phyloP scores from a whole-genome alignment of 441 rosid genomes.

The Pelargonium cotyledonis region DNA sequence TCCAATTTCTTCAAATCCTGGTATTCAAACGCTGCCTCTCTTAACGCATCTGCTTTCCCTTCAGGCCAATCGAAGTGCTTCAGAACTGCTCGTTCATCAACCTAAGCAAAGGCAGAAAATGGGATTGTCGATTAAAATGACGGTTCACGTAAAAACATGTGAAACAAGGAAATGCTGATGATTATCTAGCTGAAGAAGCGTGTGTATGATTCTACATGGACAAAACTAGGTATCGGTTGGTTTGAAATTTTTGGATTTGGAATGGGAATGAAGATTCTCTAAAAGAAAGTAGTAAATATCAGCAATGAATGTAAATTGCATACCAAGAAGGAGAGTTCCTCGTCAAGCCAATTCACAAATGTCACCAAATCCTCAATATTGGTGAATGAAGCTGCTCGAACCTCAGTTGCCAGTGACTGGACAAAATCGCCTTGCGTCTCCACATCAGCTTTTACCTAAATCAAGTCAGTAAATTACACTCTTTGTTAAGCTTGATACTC shows the following conservation, averaged over 20 bases:
- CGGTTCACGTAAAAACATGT: neutral
- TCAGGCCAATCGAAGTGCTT: conserved; percentile 99
- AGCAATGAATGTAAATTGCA: conserved; percentile 16
- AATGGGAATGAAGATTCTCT: too few species aligned
- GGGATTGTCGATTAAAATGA: neutral
- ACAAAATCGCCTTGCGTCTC: conserved; percentile 98
- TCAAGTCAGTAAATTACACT: conserved; percentile 17
- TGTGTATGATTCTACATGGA: too few species aligned
- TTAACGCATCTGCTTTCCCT: conserved; percentile 89
- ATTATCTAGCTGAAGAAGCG: neutral
- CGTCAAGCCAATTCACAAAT: conserved; percentile 98
- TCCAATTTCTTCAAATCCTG: conserved; percentile 86
- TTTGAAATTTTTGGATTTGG: too few species aligned
- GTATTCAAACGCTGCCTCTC: conserved; percentile 95
- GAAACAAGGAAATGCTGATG: neutral
- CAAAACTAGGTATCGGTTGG: too few species aligned
- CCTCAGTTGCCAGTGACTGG: conserved; percentile 82
- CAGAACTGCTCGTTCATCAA: conserved; percentile 93
- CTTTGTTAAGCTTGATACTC: conserved; percentile 13
- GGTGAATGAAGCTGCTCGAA: conserved; percentile 74
- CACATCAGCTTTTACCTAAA: conserved; percentile 94
- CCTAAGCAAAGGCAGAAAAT: conserved; percentile 37
- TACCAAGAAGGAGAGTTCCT: conserved; percentile 98
- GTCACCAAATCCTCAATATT: conserved; percentile 69
- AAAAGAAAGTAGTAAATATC: neutral